Base-by-base conservation (phyloP, 345 rosid species). In the Eucalyptus albens region DNA sequence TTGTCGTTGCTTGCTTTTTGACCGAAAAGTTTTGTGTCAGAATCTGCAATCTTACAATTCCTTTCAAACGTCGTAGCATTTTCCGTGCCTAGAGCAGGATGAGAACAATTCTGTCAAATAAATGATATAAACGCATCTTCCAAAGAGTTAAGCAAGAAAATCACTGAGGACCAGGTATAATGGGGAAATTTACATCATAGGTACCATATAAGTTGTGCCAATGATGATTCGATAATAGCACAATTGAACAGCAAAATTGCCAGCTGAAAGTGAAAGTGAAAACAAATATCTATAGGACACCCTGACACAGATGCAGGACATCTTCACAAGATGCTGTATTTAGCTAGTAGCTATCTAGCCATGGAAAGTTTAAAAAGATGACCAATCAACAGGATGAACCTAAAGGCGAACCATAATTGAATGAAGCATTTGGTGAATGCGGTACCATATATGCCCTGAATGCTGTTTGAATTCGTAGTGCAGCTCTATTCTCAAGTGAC, bases 401-500 rank as follows among this genome's bases (percentile, higher is more conserved):
- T 42, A 49, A 87, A 53, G 44, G 55, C 37, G 11, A 40, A 40
- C 72, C 14, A 67, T 40, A 33, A 16, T 21, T 22, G 62, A 47
- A 50, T 13, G 50, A 65, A 69, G 31, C 83, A 69, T 87, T 87
- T 47, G 44, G 56, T 86, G 80, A 9, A 69, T 82, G 83, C 88
- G 91, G 50, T 89, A 97, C 99, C 95, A 89, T 91, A 89, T 95
- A 95, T 83, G 98, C 98, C 90, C 96, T 92, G 88, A 96, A 95
- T 90, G 97, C 99, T 81, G 95, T 90, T 91, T 96, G 98, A 91
- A 95, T 95, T 91, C 93, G 90, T 69, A 91, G 93, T 51, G 97
- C 98, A 37, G 98, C 96, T 91, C 94, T 92, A 88, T 94, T 97
- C 89, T 94, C 94, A 69, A 88, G 89, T 22, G 92, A 93, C 88